Evolutionary conservation across 257 asterid genomes (phyloP), one percentile per base, ranked within the genome.

Genomic region (Fraxinus pennsylvanica): DNA sequence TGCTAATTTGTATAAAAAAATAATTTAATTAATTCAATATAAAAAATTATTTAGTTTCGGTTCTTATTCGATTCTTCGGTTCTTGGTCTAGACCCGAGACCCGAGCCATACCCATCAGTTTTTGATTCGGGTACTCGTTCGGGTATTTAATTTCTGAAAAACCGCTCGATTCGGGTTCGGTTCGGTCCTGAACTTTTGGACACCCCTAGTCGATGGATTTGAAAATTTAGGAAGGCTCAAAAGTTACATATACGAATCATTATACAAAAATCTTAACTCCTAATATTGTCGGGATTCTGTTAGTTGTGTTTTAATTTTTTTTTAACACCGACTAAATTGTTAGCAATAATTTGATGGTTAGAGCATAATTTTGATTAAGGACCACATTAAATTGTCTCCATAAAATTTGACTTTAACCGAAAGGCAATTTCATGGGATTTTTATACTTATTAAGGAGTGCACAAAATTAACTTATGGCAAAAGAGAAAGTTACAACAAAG

Each of bases 401-500:
- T 77, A 19, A 25, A 57, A 27, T 57, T 71, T 71, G 71, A 78
- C 76, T 78, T 78, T 71, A 78, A 78, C 76, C 72, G 72, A 78
- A 78, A 78, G 76, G 63, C 35, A 29, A 71, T 27, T 27, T 52
- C 8, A 9, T 71, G 13, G 36, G 61, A 78, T 71, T 72, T 78
- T 68, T 17, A 38, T 72, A 29, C 77, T 72, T 61, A 72, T 72
- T 39, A 61, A 59, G 73, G 45, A 30, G 29, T 59, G 66, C 61
- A 71, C 65, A 72, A 57, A 65, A 72, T 17, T 32, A 45, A 67
- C 68, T 76, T 76, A 29, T 19, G 21, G 12, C 45, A 27, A 27
- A 19, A 68, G 36, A 43, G 39, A 45, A 8, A 21, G 2, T 13
- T 21, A 59, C 32, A 54, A n/a, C 27, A 54, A 54, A 19, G 65